Conservation (phyloP, 257 asterid genomes). For the Asclepias syriaca region DNA sequence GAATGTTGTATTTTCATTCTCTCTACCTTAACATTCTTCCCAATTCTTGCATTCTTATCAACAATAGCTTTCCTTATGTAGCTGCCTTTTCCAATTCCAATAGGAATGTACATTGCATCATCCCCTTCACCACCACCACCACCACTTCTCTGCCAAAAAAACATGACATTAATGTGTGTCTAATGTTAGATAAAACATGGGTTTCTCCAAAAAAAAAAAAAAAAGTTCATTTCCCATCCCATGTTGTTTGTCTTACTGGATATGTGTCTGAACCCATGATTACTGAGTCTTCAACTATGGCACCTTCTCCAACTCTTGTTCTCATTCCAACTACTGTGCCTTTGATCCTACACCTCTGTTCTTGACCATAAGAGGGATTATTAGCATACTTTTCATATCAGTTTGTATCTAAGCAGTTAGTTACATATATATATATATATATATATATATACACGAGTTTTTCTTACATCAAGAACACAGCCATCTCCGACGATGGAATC, state of each 20-base stretch:
- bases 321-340: slow-evolving; percentile 75
- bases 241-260: slow-evolving; percentile 36
- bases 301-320: slow-evolving; percentile 54
- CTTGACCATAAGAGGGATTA: neutral
- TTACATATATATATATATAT: no score
- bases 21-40: slow-evolving; percentile 71
- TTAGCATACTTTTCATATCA: neutral
- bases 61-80: slow-evolving; percentile 58
- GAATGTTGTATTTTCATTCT: no score
- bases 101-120: slow-evolving; percentile 29
- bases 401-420: no score
- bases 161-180: neutral
- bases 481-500: slow-evolving; percentile 80
- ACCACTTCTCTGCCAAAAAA: slow-evolving; percentile 29
- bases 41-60: slow-evolving; percentile 80
- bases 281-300: slow-evolving; percentile 69
- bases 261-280: slow-evolving; percentile 73
- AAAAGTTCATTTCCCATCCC: no score
- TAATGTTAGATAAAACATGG: neutral
- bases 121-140: slow-evolving; percentile 22
- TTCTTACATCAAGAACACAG: slow-evolving; percentile 67
- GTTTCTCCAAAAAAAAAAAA: no score
- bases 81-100: slow-evolving; percentile 78
- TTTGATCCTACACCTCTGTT: slow-evolving; percentile 73
- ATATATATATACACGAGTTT: no score